Evolutionary conservation across 192 early-diverging fungal species (phyloP), one percentile per base, ranked within the genome.

Genomic region (Coemansia sp.): DNA sequence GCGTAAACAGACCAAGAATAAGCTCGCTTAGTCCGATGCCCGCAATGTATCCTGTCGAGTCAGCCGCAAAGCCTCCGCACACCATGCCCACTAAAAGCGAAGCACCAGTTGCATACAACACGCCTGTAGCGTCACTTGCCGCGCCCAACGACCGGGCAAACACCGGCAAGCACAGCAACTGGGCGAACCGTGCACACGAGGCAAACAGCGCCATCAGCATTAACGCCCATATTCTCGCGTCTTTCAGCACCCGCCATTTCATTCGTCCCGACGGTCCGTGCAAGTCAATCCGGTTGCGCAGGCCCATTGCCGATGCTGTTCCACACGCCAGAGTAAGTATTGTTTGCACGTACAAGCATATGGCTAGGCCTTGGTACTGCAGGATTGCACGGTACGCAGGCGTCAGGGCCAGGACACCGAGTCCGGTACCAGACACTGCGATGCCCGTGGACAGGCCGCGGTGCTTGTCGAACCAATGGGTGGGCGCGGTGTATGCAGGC

Each of bases 401-500:
- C 1, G 81, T 65, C 19, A 85, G 58, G 1, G 57, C 57, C 0
- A 83, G 59, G 7, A 74, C 65, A 29, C 85, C 85, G 16, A 82
- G 38, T 1, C 70, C 85, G 0, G 78, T 64, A 35, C 85, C 83
- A 8, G 75, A 69, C 1, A 82, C 70, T 0, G 65, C 75, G 16
- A 73, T 50, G 12, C 81, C 85, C 0, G 81, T 79, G 8, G 85
- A 65, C 20, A 83, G 45, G 10, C 75, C 81, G 26, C 78, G 75
- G 50, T 74, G 72, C 52, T 52, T 74, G 18, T 81, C 77, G 38
- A 84, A 86, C 74, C 78, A 86, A 14, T 84, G 83, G 13, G 78
- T 68, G 2, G 85, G 83, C 10, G 77, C 68, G 12, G 68, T 69
- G 9, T 83, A 65, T 4, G 81, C 80, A 0, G 85, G 85, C 29